These are phyloP conservation scores for Acorus gramineus DNA, from an alignment of 106 monocot genomes.

Conservation along the genomic window DNA sequence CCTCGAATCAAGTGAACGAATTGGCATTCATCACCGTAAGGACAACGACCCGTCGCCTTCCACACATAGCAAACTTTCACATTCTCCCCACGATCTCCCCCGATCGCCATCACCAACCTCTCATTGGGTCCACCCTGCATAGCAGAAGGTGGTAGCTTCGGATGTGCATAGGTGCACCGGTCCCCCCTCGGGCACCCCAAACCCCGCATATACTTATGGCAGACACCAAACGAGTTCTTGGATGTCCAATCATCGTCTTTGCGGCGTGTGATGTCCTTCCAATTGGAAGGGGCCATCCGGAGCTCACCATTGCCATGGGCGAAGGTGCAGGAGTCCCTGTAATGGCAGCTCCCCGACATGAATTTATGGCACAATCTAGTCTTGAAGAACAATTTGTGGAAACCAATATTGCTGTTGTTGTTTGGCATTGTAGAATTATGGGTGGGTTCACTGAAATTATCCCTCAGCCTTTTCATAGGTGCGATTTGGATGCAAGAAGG, in stretches of 20 bases:
- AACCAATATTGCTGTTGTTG: too few species aligned
- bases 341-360: not conserved
- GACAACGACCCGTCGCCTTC: not conserved
- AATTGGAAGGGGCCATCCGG: not conserved
- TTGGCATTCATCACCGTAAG: not conserved
- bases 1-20: not conserved
- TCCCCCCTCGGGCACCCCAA: not conserved
- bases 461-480: too few species aligned
- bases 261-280: not conserved
- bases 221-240: too few species aligned
- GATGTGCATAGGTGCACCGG: not conserved
- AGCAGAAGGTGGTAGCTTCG: not conserved
- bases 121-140: not conserved
- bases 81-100: not conserved
- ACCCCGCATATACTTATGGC: not conserved
- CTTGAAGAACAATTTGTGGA: not conserved
- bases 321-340: not conserved
- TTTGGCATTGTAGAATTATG: too few species aligned
- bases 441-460: too few species aligned
- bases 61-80: not conserved
- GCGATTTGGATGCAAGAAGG: too few species aligned
- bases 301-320: not conserved
- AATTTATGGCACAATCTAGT: slow-evolving; percentile 1
- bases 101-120: too few species aligned
- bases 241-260: not conserved